phyloP scores from a whole-genome alignment of 192 early-diverging fungal species.

The Coemansia pectinata region DNA sequence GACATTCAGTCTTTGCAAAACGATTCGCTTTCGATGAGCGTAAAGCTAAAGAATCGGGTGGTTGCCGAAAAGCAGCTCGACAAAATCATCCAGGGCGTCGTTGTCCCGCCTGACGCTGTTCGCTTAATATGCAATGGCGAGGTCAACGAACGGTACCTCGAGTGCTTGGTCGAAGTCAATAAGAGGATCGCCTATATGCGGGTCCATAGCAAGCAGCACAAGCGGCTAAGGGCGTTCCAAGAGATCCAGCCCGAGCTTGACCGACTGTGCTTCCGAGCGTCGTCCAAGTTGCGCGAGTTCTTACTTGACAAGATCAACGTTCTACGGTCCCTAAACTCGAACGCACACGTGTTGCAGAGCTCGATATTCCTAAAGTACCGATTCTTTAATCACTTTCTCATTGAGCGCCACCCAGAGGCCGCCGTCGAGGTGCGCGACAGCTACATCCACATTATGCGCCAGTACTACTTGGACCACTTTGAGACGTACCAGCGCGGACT shows the following conservation, averaged over 20 bases:
- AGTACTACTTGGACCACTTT: slow-evolving; percentile 89
- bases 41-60: slow-evolving; percentile 81
- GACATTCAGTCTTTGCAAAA: slow-evolving; percentile 89
- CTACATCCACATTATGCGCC: slow-evolving; percentile 81
- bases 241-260: slow-evolving; percentile 94
- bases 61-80: slow-evolving; percentile 75
- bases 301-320: slow-evolving; percentile 83
- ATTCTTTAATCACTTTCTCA: slow-evolving; percentile 86
- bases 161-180: slow-evolving; percentile 82
- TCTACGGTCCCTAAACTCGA: slow-evolving; percentile 87
- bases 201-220: slow-evolving; percentile 68
- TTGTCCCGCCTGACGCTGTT: slow-evolving; percentile 74
- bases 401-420: slow-evolving; percentile 84
- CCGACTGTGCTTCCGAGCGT: slow-evolving; percentile 78
- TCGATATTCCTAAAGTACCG: slow-evolving; percentile 90
- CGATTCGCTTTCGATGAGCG: slow-evolving; percentile 76
- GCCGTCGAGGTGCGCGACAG: slow-evolving; percentile 83
- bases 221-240: slow-evolving; percentile 74
- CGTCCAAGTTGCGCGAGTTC: slow-evolving; percentile 85
- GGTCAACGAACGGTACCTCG: slow-evolving; percentile 87
- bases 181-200: slow-evolving; percentile 84
- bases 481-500: slow-evolving; percentile 82
- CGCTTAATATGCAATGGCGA: slow-evolving; percentile 90
- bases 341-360: slow-evolving; percentile 90
- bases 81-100: slow-evolving; percentile 79